These are phyloP conservation scores for Lachnellula occidentalis DNA, from an alignment of 2,329 filamentous ascomycete species.

Conservation along the genomic window DNA sequence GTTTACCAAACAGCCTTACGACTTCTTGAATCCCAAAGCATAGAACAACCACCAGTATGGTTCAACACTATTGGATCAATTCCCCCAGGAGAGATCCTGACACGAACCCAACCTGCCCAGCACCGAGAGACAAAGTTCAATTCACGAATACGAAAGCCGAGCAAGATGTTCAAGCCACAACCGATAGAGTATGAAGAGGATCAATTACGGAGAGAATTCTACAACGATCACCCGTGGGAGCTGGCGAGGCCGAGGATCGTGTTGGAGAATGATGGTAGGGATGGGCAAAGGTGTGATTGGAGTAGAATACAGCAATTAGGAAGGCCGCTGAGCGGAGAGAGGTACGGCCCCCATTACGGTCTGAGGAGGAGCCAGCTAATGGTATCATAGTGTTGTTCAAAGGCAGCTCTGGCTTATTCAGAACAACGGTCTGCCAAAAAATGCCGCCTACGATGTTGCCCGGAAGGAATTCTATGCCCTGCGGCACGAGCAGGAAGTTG, in stretches of 20 bases:
- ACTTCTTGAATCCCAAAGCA: slow-evolving; percentile 39
- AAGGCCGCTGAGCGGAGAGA: slow-evolving; percentile 76
- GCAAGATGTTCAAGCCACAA: slow-evolving; percentile 75
- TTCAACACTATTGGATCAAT: slow-evolving; percentile 29
- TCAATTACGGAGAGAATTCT: slow-evolving; percentile 73
- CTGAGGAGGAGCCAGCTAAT: slow-evolving; percentile 11
- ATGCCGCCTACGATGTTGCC: slow-evolving; percentile 76
- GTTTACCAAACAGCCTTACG: slow-evolving; percentile 42
- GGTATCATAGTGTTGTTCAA: slow-evolving; percentile 70
- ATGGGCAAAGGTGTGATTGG: slow-evolving; percentile 74
- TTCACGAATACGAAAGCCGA: slow-evolving; percentile 52
- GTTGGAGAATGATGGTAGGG: slow-evolving; percentile 79
- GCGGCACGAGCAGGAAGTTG: slow-evolving; percentile 76
- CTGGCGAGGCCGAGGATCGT: slow-evolving; percentile 81
- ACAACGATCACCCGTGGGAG: slow-evolving; percentile 95
- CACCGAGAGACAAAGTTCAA: slow-evolving; percentile 33
- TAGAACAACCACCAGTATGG: slow-evolving; percentile 32
- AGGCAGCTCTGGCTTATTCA: slow-evolving; percentile 83
- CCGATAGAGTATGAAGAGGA: slow-evolving; percentile 80
- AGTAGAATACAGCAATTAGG: slow-evolving; percentile 68
- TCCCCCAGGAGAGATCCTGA: slow-evolving; percentile 54
- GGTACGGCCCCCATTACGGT: slow-evolving; percentile 43
- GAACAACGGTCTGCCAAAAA: slow-evolving; percentile 52
- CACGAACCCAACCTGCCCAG: slow-evolving; percentile 46
- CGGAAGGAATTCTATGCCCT: slow-evolving; percentile 86